Evolutionary conservation across 768 basidiomycete species (phyloP).

Genomic region (Xerocomellus chrysenteron): DNA sequence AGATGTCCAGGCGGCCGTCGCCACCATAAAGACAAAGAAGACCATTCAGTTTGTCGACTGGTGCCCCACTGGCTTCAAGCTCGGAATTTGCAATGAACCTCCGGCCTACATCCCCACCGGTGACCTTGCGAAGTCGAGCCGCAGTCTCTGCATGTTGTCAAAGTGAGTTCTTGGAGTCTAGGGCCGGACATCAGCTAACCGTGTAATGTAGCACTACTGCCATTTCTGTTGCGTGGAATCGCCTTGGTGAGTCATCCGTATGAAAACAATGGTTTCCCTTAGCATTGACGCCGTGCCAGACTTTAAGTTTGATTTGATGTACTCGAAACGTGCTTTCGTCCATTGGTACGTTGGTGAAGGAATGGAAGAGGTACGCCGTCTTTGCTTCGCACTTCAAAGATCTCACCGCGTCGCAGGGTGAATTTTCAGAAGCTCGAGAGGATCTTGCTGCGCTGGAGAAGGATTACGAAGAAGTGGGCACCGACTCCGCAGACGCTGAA

Average conservation of each 20-base stretch:
- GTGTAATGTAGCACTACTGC: constrained; percentile 67
- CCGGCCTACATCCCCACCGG: constrained; percentile 90
- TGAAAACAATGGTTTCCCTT: not conserved
- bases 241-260: constrained; percentile 52
- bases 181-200: not conserved
- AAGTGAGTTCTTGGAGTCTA: constrained; percentile 48
- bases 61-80: constrained; percentile 98
- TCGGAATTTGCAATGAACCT: constrained; percentile 97
- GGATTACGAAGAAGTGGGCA: constrained; percentile 89
- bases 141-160: constrained; percentile 97
- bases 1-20: constrained; percentile 91
- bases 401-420: constrained; percentile 53
- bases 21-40: constrained; percentile 94
- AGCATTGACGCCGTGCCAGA: constrained; percentile 43
- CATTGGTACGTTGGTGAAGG: constrained; percentile 98
- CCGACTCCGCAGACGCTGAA: constrained; percentile 71
- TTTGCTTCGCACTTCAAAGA: not conserved
- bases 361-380: constrained; percentile 80
- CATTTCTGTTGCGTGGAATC: constrained; percentile 93
- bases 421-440: constrained; percentile 97
- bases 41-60: constrained; percentile 99
- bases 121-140: constrained; percentile 90
- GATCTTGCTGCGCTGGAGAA: constrained; percentile 97
- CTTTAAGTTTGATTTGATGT: constrained; percentile 98
- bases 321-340: constrained; percentile 91